Evolutionary conservation across 139 green algal genomes (phyloP), one percentile per base, ranked within the genome.

Genomic region (Coelastrella sp.): DNA sequence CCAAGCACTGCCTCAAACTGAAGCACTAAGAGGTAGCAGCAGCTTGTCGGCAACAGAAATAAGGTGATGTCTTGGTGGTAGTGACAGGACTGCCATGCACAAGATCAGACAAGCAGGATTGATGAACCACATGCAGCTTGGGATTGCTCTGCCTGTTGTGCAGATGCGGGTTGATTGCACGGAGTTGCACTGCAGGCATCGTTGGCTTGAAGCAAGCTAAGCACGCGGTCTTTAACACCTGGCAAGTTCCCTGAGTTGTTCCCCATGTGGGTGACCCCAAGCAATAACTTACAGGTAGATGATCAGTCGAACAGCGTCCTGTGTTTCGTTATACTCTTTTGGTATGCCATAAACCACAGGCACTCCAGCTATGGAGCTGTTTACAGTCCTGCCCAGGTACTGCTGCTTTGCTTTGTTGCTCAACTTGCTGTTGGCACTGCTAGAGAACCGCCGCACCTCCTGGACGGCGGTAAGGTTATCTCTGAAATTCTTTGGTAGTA

Each of bases 351-450:
- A 10, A 58, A 81, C 24, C 7, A 57, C 22, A 22, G 83, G 83
- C 65, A 88, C 83, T 20, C 83, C 83, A 22, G 35, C 83, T 11
- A 88, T 49, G 7, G n/a, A 66, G 27, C 19, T 27, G 17, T 88
- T 88, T 6, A 22, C 7, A 6, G 15, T 59, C 7, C n/a, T 19
- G 17, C 17, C 35, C 56, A 85, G 19, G 57, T 68, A 72, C 79
- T 85, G 8, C 56, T 35, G 56, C 57, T 66, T 14, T 70, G 79
- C 79, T 68, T 22, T 27, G 15, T 49, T 25, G 15, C 12, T 35
- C 15, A 78, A 25, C 20, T 25, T 78, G 20, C 20, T 17, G 8
- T 49, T 49, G 12, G 72, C 72, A 27, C 17, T 27, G 72, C 20
- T 17, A 35, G 22, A 24, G 20, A 78, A 78, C 72, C 8, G 8